phyloP scores from a whole-genome alignment of 2,329 filamentous ascomycete genomes.

The Chrysosporium queenslandicum region DNA sequence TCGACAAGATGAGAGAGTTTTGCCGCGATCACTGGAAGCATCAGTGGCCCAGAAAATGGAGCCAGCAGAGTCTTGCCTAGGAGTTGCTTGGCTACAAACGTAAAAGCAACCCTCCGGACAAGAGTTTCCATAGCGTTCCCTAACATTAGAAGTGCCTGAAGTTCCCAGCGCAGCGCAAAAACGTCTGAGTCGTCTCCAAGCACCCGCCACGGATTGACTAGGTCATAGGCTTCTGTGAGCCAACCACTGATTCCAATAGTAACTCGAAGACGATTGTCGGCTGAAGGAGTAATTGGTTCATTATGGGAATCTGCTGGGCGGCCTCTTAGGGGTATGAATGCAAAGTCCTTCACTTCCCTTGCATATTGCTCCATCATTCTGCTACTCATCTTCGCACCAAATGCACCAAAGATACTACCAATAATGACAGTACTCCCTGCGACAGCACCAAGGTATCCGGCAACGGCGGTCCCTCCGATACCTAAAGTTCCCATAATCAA shows the following conservation, averaged over 20 bases:
- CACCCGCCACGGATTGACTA: constrained; percentile 67
- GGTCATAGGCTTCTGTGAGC: constrained; percentile 60
- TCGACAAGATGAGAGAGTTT: constrained; percentile 61
- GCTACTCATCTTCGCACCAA: constrained; percentile 69
- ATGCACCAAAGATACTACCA: constrained; percentile 84
- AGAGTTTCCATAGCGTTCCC: constrained; percentile 68
- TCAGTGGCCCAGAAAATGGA: constrained; percentile 52
- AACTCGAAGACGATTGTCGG: constrained; percentile 63
- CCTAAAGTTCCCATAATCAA: constrained; percentile 67
- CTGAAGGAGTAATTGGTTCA: constrained; percentile 33
- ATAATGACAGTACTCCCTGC: constrained; percentile 70
- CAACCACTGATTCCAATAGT: constrained; percentile 76
- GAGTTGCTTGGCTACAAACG: constrained; percentile 61
- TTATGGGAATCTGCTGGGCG: constrained; percentile 39
- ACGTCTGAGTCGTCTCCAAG: constrained; percentile 64
- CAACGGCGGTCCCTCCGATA: constrained; percentile 62
- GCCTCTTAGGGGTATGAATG: constrained; percentile 60
- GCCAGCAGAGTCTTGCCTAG: constrained; percentile 62
- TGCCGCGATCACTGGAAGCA: constrained; percentile 60
- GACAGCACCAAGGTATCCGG: constrained; percentile 67
- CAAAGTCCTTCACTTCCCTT: constrained; percentile 79
- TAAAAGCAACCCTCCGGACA: constrained; percentile 71
- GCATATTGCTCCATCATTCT: constrained; percentile 84
- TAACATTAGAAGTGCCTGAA: constrained; percentile 64
- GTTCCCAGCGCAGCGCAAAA: constrained; percentile 77